Percentiles rank a stretch among this genome's conserved stretches.
phyloP scores from a whole-genome alignment of 2,329 filamentous ascomycete species.

The Diplocarpon rosae region DNA sequence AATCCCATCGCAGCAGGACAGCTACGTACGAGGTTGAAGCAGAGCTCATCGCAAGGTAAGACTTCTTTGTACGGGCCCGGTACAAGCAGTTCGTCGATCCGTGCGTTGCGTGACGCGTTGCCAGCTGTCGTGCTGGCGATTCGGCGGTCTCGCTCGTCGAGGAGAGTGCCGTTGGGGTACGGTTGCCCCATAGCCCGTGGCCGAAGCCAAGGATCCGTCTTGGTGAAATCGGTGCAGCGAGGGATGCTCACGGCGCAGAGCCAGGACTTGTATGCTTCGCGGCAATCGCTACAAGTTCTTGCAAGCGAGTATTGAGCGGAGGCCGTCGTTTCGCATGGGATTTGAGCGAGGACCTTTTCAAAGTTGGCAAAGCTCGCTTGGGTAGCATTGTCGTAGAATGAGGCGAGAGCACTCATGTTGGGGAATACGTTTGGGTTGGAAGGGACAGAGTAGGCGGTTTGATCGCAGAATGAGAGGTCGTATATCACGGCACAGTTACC shows the following conservation, averaged over 20 bases:
- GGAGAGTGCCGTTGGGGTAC: constrained; percentile 57
- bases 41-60: constrained; percentile 77
- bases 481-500: constrained; percentile 78
- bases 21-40: constrained; percentile 72
- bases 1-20: constrained; percentile 74
- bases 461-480: constrained; percentile 78
- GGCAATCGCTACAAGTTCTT: constrained; percentile 65
- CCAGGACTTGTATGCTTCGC: constrained; percentile 79
- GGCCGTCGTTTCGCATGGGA: constrained; percentile 68
- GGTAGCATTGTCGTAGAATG: constrained; percentile 71
- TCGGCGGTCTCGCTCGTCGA: constrained; percentile 31
- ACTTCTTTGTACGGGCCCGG: constrained; percentile 94
- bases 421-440: constrained; percentile 57
- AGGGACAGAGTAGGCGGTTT: constrained; percentile 85
- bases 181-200: constrained; percentile 59
- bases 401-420: constrained; percentile 48
- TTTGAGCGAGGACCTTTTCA: constrained; percentile 67
- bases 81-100: constrained; percentile 59
- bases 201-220: constrained; percentile 37
- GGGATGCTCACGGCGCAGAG: constrained; percentile 89
- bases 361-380: constrained; percentile 63
- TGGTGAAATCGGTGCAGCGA: constrained; percentile 75
- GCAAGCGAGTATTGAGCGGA: constrained; percentile 74
- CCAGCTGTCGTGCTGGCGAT: constrained; percentile 13
- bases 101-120: constrained; percentile 53